phyloP scores from a whole-genome alignment of 768 basidiomycete genomes.

The Boletus subcaerulescens region DNA sequence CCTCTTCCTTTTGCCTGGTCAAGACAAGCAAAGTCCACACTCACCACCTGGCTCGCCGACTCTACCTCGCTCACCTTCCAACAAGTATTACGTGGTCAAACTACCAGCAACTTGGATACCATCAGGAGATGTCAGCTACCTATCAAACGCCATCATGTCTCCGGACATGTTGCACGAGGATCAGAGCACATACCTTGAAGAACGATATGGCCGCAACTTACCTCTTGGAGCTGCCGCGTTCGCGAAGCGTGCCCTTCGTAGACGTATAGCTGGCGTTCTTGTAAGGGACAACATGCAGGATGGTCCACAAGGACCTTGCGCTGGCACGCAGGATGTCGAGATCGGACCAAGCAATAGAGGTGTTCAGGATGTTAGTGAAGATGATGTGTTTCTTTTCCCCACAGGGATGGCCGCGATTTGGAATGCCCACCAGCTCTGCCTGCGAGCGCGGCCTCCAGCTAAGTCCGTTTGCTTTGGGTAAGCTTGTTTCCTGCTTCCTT shows the following conservation, averaged over 20 bases:
- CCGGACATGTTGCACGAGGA: constrained; percentile 58
- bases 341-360: constrained; percentile 68
- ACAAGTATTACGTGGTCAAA: constrained; percentile 55
- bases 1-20: constrained; percentile 60
- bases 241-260: constrained; percentile 86
- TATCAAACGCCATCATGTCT: constrained; percentile 3
- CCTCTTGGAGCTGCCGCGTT: constrained; percentile 65
- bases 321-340: constrained; percentile 44
- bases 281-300: constrained; percentile 50
- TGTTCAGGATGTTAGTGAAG: constrained; percentile 66
- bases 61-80: constrained; percentile 36
- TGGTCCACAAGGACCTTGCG: constrained; percentile 35
- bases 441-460: constrained; percentile 47
- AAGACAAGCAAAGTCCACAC: constrained; percentile 29
- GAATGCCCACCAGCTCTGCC: constrained; percentile 76
- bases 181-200: constrained; percentile 78
- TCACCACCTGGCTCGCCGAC: constrained; percentile 23
- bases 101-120: constrained; percentile 7
- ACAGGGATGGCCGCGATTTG: constrained; percentile 95
- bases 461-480: constrained; percentile 97
- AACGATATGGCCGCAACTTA: constrained; percentile 91
- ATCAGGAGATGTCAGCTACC: constrained; percentile 1
- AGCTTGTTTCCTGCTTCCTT: constrained; percentile 22
- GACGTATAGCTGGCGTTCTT: constrained; percentile 85
- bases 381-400: constrained; percentile 86